Evolutionary conservation across 305 asterid species (phyloP), one percentile per base, ranked within the genome.

Genomic region (Petunia hybrid): DNA sequence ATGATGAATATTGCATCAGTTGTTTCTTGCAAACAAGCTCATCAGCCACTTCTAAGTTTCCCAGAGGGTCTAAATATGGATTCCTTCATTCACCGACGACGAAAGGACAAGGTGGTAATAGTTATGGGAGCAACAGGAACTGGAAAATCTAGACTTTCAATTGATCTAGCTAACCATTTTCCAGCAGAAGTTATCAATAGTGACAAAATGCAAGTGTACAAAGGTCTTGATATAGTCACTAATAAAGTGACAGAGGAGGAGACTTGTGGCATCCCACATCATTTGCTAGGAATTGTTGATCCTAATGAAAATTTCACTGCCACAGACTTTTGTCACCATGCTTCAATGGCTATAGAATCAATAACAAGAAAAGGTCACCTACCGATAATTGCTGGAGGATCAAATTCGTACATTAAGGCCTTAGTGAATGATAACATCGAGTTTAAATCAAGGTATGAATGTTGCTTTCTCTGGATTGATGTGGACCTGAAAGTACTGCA

Each of bases 111-210:
- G 87, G 98, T 90, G 16, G 97, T 92, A 57, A 84, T 94, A 12
- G 96, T 94, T 8, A 82, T 91, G 84, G 98, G 98, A 43, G 92
- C 92, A 66, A 93, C 98, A 1, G 97, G 98, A 9, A 91, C 97
- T 8, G 98, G 98, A 10, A 93, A 93, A 66, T 92, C 98, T 6
- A 93, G 93, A 4, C 94, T 93, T 40, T 89, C 98, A 0, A 89
- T 94, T 1, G 97, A 94, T 73, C 22, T 94, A 4, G 98, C 98
- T 64, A 84, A 84, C 8, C 86, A 84, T 0, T 91, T 92, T 75
- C 87, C 84, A 35, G 98, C 92, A 0, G 97, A 94, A 79, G 84
- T 94, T 1, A 84, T 94, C 59, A 94, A 94, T 79, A 91, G 92
- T 0, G 98, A 94, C 77, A 94, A 94, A 86, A 94, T 94, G 82